Base-by-base conservation (phyloP, 2,329 filamentous ascomycete species). In the Botrytis hyacinthi region DNA sequence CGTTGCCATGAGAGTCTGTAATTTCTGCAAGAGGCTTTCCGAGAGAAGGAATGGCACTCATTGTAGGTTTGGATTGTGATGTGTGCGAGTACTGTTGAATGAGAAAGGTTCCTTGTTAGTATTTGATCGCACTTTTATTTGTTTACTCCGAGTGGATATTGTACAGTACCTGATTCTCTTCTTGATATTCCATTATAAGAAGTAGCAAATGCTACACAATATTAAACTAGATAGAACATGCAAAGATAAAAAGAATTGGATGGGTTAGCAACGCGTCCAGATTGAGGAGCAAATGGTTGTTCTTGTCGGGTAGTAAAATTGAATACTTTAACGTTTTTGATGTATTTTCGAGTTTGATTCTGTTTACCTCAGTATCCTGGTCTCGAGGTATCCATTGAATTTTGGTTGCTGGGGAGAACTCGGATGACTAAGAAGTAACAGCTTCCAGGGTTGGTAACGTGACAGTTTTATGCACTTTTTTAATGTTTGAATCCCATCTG, bases 1-100 rank as follows among this genome's bases (percentile, higher is more conserved):
- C 81, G 79, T 91, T 91, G 81, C 83, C 84, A 78, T 91, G 87
- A n/a, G 89, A 90, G 12, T 90, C 87, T 78, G 83, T 86, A 76
- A 89, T 86, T 78, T 90, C 88, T 16, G 84, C 81, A 26, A 90
- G 84, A 5, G 83, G 82, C 73, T 78, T 79, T 57, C 71, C 77
- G 65, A 80, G 81, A 46, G 79, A 80, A 29, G 76, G 75, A 26
- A 80, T 78, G 61, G 75, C 75, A 71, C 72, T 77, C 22, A 59
- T 67, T 61, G 80, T 78, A 71, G 73, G 78, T 44, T 74, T 78
- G 32, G 79, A 46, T 70, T 80, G 78, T 29, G 80, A 81, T 68
- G 69, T 73, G 68, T 77, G 78, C 74, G 76, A 76, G 74, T 75
- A 76, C 79, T 80, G 68, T 61, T 46, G 14, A 69, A 44, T 18